Conservation (phyloP, 495 filamentous ascomycete species). For the Aspergillus taichungensis region DNA sequence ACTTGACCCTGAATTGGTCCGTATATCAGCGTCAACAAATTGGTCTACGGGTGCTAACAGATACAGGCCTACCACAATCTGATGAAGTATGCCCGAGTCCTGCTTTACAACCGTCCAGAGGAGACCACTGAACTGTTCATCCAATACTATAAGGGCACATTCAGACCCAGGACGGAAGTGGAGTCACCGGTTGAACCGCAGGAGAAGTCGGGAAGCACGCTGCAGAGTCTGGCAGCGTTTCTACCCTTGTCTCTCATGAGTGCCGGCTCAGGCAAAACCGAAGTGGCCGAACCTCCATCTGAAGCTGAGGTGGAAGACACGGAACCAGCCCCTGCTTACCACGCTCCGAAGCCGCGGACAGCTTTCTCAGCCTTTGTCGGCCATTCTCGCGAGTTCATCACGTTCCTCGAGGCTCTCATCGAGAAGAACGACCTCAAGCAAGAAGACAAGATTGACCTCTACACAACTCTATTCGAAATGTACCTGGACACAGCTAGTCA, state of each 20-base stretch:
- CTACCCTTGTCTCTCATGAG: constrained; percentile 85
- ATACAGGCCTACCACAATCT: constrained; percentile 67
- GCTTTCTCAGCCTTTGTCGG: constrained; percentile 97
- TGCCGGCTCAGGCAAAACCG: constrained; percentile 39
- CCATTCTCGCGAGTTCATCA: constrained; percentile 80
- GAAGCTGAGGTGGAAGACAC: constrained; percentile 17
- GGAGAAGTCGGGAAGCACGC: constrained; percentile 54
- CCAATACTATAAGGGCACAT: constrained; percentile 84
- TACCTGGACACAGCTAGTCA: constrained; percentile 80
- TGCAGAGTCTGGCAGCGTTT: constrained; percentile 73
- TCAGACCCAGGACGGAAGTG: constrained; percentile 59
- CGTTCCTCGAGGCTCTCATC: constrained; percentile 80
- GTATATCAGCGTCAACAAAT: constrained; percentile 13
- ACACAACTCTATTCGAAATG: constrained; percentile 96
- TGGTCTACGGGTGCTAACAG: constrained; percentile 9
- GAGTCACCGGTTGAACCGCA: constrained; percentile 43
- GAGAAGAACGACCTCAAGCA: constrained; percentile 56
- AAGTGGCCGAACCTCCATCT: constrained; percentile 18
- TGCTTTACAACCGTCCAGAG: constrained; percentile 74
- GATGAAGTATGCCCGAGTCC: constrained; percentile 89
- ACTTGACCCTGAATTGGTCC: constrained; percentile 70
- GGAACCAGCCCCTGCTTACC: constrained; percentile 24
- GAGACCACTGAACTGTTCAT: constrained; percentile 80
- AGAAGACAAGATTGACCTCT: constrained; percentile 72
- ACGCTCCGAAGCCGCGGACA: constrained; percentile 67